Percentiles rank a stretch among this genome's conserved stretches.
These are phyloP conservation scores for Gentiana macrophylla DNA, from an alignment of 257 asterid genomes.

Conservation along the genomic window DNA sequence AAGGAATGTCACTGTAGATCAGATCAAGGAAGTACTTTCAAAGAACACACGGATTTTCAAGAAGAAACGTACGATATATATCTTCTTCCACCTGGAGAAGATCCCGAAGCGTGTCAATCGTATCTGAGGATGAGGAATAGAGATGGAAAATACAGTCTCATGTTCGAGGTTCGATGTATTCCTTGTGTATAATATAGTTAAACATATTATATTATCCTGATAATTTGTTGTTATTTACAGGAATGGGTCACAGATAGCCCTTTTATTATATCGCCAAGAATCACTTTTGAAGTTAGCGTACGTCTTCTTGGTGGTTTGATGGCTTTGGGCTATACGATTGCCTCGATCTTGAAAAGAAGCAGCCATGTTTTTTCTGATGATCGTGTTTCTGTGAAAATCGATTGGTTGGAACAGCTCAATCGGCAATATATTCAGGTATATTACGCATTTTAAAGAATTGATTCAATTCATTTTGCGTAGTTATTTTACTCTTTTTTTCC, in stretches of 20 bases:
- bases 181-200: neutral
- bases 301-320: constrained; percentile 99
- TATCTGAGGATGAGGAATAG: constrained; percentile 97
- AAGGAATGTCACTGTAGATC: constrained; percentile 52
- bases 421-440: constrained; percentile 87
- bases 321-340: constrained; percentile 96
- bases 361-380: constrained; percentile 78
- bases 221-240: constrained; percentile 35
- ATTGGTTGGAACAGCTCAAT: constrained; percentile 97
- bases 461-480: constrained; percentile 5
- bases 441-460: neutral
- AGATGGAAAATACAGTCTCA: constrained; percentile 95
- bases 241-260: constrained; percentile 98
- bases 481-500: constrained; percentile 14
- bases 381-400: constrained; percentile 72
- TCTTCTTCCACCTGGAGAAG: constrained; percentile 99
- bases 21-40: constrained; percentile 67
- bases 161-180: constrained; percentile 80
- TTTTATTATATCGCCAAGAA: constrained; percentile 94
- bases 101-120: constrained; percentile 98
- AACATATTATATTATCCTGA: constrained; percentile 5
- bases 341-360: constrained; percentile 91
- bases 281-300: constrained; percentile 95
- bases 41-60: constrained; percentile 47
- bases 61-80: constrained; percentile 98